Evolutionary conservation across 1,139 yeast species (phyloP).

Genomic region (Diutina mesorugosa): DNA sequence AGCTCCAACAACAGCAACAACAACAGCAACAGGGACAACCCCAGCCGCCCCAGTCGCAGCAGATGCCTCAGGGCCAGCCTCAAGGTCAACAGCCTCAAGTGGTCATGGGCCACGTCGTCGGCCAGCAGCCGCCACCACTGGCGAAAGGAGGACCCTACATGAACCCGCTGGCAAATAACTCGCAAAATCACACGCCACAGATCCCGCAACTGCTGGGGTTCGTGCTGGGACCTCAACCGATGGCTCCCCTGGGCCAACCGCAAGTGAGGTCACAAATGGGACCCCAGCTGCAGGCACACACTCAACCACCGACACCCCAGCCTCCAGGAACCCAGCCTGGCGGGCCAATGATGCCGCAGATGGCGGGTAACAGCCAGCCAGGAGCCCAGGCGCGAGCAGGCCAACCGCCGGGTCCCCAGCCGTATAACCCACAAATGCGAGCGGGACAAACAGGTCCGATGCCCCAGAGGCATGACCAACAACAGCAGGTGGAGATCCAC

Average conservation of each 20-base stretch:
- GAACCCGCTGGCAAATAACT: not conserved
- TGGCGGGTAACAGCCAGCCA: not conserved
- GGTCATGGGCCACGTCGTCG: not conserved
- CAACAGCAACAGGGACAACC: slow-evolving; percentile 8
- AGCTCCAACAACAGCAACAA: not conserved
- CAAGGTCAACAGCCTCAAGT: slow-evolving; percentile 8
- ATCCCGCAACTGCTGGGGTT: not conserved
- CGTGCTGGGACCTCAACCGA: not conserved
- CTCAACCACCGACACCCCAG: not conserved
- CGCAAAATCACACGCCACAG: not conserved
- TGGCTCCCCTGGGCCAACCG: not conserved
- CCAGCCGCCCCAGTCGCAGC: slow-evolving; percentile 3
- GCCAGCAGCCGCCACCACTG: not conserved
- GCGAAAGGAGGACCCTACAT: not conserved
- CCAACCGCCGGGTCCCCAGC: not conserved
- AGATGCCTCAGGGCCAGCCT: slow-evolving; percentile 7
- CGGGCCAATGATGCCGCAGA: not conserved
- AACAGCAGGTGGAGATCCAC: slow-evolving; percentile 9
- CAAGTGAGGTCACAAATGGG: not conserved
- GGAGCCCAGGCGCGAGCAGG: not conserved
- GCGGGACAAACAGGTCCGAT: not conserved
- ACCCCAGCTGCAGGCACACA: not conserved
- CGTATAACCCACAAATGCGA: not conserved
- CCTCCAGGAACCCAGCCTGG: not conserved
- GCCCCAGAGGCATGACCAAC: not conserved